A percentile compares a stretch with the other conserved stretches of the same genome.
Conservation (phyloP, 768 basidiomycete genomes). For the Boletus rex-veris region DNA sequence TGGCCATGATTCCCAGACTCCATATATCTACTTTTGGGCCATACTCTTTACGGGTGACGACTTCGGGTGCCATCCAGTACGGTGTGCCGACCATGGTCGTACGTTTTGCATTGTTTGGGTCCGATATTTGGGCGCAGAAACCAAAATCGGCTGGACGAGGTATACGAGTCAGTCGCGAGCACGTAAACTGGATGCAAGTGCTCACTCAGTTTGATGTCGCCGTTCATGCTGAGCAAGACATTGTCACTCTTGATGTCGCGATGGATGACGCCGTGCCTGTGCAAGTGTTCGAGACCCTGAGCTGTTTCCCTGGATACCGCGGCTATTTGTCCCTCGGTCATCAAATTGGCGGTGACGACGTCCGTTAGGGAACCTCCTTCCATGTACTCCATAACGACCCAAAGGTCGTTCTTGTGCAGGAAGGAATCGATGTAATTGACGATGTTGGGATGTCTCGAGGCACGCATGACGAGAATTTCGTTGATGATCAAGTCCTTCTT, state of each 20-base stretch:
- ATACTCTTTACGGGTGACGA: constrained; percentile 96
- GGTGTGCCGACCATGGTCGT: constrained; percentile 99
- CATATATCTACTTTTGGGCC: constrained; percentile 99
- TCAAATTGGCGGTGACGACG: constrained; percentile 83
- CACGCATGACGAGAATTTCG: constrained; percentile 98
- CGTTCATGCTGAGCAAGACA: constrained; percentile 85
- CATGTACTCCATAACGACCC: constrained; percentile 99
- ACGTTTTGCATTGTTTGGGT: constrained; percentile 83
- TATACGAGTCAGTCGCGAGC: background rate
- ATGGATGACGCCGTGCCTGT: constrained; percentile 96
- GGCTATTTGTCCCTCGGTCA: constrained; percentile 98
- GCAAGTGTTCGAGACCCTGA: constrained; percentile 92
- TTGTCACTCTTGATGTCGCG: constrained; percentile 99
- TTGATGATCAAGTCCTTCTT: constrained; percentile 99
- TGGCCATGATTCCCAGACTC: constrained; percentile 95
- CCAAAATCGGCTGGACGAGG: constrained; percentile 81
- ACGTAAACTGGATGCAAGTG: constrained; percentile 18
- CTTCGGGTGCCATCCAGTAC: constrained; percentile 99
- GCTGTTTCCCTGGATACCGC: constrained; percentile 92
- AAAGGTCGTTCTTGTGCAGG: constrained; percentile 94
- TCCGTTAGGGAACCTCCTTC: constrained; percentile 94
- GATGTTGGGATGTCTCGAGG: constrained; percentile 95
- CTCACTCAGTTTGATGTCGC: constrained; percentile 97
- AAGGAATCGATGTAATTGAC: constrained; percentile 99
- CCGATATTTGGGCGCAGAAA: constrained; percentile 97